Evolutionary conservation across 306 rosid genomes (phyloP).

Genomic region (Herpetospermum pedunculosum): DNA sequence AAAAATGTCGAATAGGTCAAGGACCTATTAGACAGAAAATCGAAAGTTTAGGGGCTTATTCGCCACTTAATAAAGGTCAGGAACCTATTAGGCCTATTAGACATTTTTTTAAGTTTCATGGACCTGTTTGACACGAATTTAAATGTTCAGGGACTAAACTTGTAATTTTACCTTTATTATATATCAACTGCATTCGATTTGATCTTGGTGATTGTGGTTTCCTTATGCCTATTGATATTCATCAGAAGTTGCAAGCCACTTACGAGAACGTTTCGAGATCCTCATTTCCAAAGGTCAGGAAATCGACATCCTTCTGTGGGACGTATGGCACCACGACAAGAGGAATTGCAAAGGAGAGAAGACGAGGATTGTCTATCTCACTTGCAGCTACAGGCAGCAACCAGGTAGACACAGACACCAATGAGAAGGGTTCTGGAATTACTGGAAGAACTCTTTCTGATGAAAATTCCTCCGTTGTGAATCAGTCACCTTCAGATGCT

Average conservation of each 20-base stretch:
- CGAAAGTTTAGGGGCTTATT: too few species aligned
- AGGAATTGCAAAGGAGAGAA: constrained; percentile 31
- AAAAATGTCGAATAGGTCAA: too few species aligned
- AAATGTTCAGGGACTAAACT: too few species aligned
- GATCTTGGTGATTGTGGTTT: constrained; percentile 8
- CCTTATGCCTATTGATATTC: constrained; percentile 15
- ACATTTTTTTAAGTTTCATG: too few species aligned
- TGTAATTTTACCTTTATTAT: too few species aligned
- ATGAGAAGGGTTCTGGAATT: constrained; percentile 28
- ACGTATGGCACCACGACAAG: constrained; percentile 19
- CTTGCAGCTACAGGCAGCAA: constrained; percentile 61
- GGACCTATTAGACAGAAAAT: too few species aligned
- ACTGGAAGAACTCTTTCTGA: constrained; percentile 22
- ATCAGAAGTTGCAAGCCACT: constrained; percentile 43
- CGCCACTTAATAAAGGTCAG: too few species aligned
- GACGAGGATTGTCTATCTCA: constrained; percentile 26
- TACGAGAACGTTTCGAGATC: constrained; percentile 39
- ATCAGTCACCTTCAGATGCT: constrained; percentile 12
- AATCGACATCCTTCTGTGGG: constrained; percentile 22
- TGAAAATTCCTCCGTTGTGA: constrained; percentile 15
- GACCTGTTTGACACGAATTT: too few species aligned
- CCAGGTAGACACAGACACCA: constrained; percentile 39
- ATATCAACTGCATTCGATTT: not conserved
- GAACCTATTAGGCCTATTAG: too few species aligned
- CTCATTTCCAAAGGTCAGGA: constrained; percentile 31